phyloP scores from a whole-genome alignment of 192 early-diverging fungal genomes.

The Backusella macrospora region DNA sequence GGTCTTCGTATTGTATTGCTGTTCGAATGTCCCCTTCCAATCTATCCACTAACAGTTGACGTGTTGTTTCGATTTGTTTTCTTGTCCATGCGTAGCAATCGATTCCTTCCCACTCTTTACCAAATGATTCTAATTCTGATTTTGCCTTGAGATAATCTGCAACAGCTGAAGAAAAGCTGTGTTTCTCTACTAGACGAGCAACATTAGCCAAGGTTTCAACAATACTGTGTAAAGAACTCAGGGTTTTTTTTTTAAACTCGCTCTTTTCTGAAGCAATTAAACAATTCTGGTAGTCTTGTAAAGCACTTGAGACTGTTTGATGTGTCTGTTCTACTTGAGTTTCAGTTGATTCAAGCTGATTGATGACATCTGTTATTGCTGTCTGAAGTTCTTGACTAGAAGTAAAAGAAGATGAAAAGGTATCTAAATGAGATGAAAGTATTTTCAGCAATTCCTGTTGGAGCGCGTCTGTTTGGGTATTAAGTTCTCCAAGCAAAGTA shows the following conservation, averaged over 20 bases:
- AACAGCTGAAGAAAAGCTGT: not conserved
- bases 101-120: not conserved
- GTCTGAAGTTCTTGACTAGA: not conserved
- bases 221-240: not conserved
- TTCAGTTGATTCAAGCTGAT: conserved; percentile 1
- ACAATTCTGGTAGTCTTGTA: not conserved
- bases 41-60: not conserved
- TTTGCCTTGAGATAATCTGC: not conserved
- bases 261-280: conserved; percentile 11
- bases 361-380: not conserved
- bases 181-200: not conserved
- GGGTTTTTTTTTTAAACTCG: not conserved
- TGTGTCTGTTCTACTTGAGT: not conserved
- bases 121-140: not conserved
- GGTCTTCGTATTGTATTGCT: conserved; percentile 3
- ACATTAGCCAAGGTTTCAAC: not conserved
- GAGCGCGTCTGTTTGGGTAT: conserved; percentile 16
- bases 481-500: not conserved
- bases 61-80: not conserved
- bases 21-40: not conserved
- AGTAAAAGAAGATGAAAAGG: conserved; percentile 14
- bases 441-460: conserved; percentile 16
- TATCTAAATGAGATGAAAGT: conserved; percentile 5
- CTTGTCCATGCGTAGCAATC: not conserved
- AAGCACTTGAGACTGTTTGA: not conserved